A percentile compares a stretch with the other conserved stretches of the same genome.
These are phyloP conservation scores for Vachellia collinsii DNA, from an alignment of 306 rosid genomes.

Conservation along the genomic window DNA sequence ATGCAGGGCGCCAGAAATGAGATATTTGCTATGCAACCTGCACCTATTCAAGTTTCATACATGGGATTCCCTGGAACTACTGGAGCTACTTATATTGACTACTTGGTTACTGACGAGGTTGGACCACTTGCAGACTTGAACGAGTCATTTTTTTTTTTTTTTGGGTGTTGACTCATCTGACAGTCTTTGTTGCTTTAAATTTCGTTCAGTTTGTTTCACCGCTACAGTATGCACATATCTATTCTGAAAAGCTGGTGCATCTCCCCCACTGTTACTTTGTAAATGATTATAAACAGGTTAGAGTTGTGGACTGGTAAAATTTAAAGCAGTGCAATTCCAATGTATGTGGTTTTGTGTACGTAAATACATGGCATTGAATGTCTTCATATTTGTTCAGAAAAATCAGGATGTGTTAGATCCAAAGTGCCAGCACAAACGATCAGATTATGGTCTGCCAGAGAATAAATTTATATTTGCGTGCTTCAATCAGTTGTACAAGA, in stretches of 20 bases:
- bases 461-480: slow-evolving; percentile 55
- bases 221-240: slow-evolving; percentile 68
- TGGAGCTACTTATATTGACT: slow-evolving; percentile 56
- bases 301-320: slow-evolving; percentile 23
- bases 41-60: slow-evolving; percentile 97
- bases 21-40: slow-evolving; percentile 82
- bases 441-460: slow-evolving; percentile 25
- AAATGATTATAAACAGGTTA: slow-evolving; percentile 97
- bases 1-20: slow-evolving; percentile 79
- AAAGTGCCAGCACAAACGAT: slow-evolving; percentile 73
- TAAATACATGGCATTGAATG: neutral
- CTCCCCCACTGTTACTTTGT: slow-evolving; percentile 98
- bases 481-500: slow-evolving; percentile 96
- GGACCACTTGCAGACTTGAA: neutral
- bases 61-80: slow-evolving; percentile 99
- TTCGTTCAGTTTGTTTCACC: slow-evolving; percentile 46
- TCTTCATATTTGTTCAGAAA: slow-evolving; percentile 59
- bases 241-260: slow-evolving; percentile 96
- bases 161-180: neutral
- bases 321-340: slow-evolving; percentile 3
- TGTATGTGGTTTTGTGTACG: neutral
- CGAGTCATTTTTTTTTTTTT: neutral
- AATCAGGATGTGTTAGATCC: slow-evolving; percentile 88
- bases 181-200: neutral
- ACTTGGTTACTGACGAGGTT: slow-evolving; percentile 28